Evolutionary conservation across 78 protist genomes (phyloP), one percentile per base, ranked within the genome.

Genomic region (Andalucia godoyi): DNA sequence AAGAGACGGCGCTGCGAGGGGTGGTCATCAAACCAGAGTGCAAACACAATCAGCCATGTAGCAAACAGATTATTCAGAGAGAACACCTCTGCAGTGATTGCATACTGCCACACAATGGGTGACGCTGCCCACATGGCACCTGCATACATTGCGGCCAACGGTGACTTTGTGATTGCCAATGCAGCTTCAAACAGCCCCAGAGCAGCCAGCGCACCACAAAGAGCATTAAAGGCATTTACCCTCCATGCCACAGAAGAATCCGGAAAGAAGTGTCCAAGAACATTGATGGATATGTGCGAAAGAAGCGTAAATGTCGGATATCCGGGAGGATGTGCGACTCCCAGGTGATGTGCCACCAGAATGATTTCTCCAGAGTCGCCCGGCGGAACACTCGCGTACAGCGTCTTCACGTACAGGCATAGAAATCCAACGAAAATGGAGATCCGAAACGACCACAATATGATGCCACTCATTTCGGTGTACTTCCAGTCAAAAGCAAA

Each of bases 311-410:
- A 79, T 39, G 63, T 25, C 25, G 89, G 89, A 37, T 84, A 84
- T 12, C 89, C 89, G 0, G 89, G 85, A n/a, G 89, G 89, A 57
- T 84, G 89, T 21, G 83, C 75, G 33, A 74, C 55, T 23, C 85
- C 89, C 25, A 46, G 25, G 61, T 54, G 67, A 64, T 63, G 41
- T 2, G 85, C 85, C 15, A 52, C 62, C 27, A 43, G 41, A 40
- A 69, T 58, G 15, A 84, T 54, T 67, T 84, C 89, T 12, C 89
- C 89, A 0, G 85, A 54, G 54, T 83, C 89, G 59, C 89, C 89
- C 25, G 85, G 85, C 6, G 81, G 52, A 1, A 84, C 82, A 1
- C 78, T 51, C 33, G 84, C 85, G 58, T 74, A 72, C 39, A 78
- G 72, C 13, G 84, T 77, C 45, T 27, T 10, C 9, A 46, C 39